A percentile compares a stretch with the other conserved stretches of the same genome.
These are phyloP conservation scores for Trichoderma atrobrunneum DNA, from an alignment of 2,329 filamentous ascomycete genomes.

Conservation along the genomic window DNA sequence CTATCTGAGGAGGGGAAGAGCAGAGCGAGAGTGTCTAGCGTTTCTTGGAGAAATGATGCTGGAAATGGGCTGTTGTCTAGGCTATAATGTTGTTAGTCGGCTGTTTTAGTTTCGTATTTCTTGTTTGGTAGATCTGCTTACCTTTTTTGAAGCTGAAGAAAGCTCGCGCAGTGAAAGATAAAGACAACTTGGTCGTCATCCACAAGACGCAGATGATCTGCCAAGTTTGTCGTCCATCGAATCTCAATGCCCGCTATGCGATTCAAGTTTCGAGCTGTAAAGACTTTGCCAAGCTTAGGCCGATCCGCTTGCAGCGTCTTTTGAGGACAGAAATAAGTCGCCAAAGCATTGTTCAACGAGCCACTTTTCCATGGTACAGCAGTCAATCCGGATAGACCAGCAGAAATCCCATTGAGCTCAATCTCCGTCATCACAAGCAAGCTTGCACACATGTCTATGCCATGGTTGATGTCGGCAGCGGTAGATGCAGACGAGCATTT, in stretches of 20 bases:
- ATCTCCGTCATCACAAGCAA: conserved; percentile 6
- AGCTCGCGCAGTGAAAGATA: conserved; percentile 42
- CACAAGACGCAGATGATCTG: conserved; percentile 39
- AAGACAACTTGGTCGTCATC: conserved; percentile 38
- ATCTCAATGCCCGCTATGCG: conserved; percentile 37
- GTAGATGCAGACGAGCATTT: background rate
- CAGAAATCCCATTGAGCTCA: background rate
- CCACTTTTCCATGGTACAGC: background rate
- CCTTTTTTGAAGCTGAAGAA: conserved; percentile 32
- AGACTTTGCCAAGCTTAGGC: conserved; percentile 7
- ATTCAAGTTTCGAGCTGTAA: conserved; percentile 14
- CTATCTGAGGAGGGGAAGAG: conserved; percentile 34
- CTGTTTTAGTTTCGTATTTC: fast-evolving
- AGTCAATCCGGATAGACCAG: background rate
- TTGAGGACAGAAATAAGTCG: background rate
- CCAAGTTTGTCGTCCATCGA: conserved; percentile 39
- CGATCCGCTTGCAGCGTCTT: background rate
- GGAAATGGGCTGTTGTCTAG: conserved; percentile 28
- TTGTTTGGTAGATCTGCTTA: background rate
- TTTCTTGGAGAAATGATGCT: conserved; percentile 34
- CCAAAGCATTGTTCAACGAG: background rate
- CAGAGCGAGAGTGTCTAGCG: conserved; percentile 36
- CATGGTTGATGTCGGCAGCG: background rate
- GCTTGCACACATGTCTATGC: conserved; percentile 10
- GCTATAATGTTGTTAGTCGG: background rate